Percentiles rank a stretch among this genome's conserved stretches.
Conservation (phyloP, 23 red algal genomes). For the Pyropia yezoensis region DNA sequence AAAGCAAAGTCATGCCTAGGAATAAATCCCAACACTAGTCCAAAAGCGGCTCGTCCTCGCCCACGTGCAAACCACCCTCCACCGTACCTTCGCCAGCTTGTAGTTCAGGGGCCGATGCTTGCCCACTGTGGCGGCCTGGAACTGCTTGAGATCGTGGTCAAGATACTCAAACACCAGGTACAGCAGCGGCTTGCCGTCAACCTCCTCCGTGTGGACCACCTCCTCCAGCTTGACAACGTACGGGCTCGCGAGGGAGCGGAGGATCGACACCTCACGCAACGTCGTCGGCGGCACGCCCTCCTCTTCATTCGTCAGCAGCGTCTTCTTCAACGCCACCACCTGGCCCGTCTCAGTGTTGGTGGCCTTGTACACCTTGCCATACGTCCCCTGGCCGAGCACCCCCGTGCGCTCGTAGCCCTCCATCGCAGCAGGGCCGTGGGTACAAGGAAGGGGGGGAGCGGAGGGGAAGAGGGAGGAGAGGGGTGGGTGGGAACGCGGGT, state of each 20-base stretch:
- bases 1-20: not conserved
- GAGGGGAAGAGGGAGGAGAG: not conserved
- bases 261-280: conserved; percentile 87
- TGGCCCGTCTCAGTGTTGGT: conserved; percentile 66
- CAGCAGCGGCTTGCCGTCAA: conserved; percentile 54
- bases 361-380: conserved; percentile 98
- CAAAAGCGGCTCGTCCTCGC: too few relatives aligned
- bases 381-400: conserved; percentile 91
- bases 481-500: not conserved
- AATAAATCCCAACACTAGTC: not conserved
- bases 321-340: conserved; percentile 96
- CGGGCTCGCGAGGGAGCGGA: conserved; percentile 54
- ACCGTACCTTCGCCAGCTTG: conserved; percentile 26
- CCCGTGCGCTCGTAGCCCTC: conserved; percentile 82
- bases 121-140: conserved; percentile 58
- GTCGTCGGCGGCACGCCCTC: conserved; percentile 96
- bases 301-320: conserved; percentile 73
- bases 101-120: conserved; percentile 39
- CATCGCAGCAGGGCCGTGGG: conserved; percentile 13
- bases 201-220: conserved; percentile 73
- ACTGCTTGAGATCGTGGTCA: conserved; percentile 98
- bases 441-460: not conserved
- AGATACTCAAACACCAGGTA: conserved; percentile 93
- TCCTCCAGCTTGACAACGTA: conserved; percentile 82
- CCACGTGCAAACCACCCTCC: too few relatives aligned